phyloP scores from a whole-genome alignment of 768 basidiomycete genomes.

The Suillus subaureus region DNA sequence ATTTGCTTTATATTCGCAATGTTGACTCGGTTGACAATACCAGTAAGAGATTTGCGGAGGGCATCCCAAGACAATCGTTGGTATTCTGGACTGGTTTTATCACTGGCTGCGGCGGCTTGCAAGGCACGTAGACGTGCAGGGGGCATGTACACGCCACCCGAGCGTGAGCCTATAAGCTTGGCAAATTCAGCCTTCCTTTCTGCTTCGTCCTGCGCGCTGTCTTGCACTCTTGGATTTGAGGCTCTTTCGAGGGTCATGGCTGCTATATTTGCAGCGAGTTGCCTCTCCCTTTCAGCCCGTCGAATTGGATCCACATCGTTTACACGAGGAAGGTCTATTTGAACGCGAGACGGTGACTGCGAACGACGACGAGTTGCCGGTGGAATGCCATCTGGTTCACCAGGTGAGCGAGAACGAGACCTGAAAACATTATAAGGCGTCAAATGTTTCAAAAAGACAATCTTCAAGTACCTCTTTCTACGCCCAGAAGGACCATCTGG shows the following conservation, averaged over 20 bases:
- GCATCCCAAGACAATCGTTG: slow-evolving; percentile 98
- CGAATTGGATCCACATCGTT: slow-evolving; percentile 78
- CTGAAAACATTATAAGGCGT: slow-evolving; percentile 28
- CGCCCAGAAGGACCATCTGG: slow-evolving; percentile 43
- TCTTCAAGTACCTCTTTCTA: slow-evolving; percentile 41
- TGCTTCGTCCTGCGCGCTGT: slow-evolving; percentile 45
- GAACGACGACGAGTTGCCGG: slow-evolving; percentile 46
- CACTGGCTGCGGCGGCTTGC: slow-evolving; percentile 71
- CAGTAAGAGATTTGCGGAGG: slow-evolving; percentile 94
- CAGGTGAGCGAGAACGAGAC: slow-evolving; percentile 51
- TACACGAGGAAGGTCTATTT: slow-evolving; percentile 50
- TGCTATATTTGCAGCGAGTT: slow-evolving; percentile 71
- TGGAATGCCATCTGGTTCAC: slow-evolving; percentile 35
- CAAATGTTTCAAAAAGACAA: background rate
- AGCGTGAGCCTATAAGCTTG: slow-evolving; percentile 77
- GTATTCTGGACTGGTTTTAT: slow-evolving; percentile 87
- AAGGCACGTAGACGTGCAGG: slow-evolving; percentile 91
- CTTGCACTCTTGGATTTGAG: slow-evolving; percentile 53
- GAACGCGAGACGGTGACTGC: slow-evolving; percentile 32
- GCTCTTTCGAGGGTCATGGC: slow-evolving; percentile 67
- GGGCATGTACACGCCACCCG: slow-evolving; percentile 96
- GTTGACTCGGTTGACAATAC: slow-evolving; percentile 99
- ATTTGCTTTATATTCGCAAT: slow-evolving; percentile 94
- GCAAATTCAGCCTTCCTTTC: slow-evolving; percentile 88
- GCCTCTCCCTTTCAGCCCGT: slow-evolving; percentile 75